Base-by-base conservation (phyloP, 2,329 filamentous ascomycete species). In the Monosporascus sp. region DNA sequence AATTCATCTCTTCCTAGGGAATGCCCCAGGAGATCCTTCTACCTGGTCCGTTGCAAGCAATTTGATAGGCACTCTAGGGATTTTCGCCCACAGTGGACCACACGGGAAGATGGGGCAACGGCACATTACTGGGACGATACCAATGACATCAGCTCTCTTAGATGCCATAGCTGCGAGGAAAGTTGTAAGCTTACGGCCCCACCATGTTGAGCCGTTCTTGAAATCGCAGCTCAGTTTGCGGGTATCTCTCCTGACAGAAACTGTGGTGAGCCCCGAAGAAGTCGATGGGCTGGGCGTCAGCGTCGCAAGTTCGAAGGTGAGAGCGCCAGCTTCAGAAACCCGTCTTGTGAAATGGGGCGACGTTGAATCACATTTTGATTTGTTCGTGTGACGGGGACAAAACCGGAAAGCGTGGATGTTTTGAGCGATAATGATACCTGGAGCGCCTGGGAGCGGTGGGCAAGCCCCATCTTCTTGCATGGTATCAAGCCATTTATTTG, bases 1-100 rank as follows among this genome's bases (percentile, higher is more conserved):
- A 51, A 73, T 93, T 20, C 82, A 86, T 64, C 73, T 92, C 54
- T 92, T 91, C 69, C 65, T 91, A 2, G 88, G 85, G 0, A 66
- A 76, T 2, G 71, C 76, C 2, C 72, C 78, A 0, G 59, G 63
- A 3, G 72, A 83, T 40, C 62, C 73, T 1, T 58, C 59, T 5
- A 61, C 66, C 1, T 89, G 86, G 85, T 64, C 75, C 1, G 65
- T 67, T 41, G 76, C 80, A 0, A 63, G 70, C 1, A 85, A 81
- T 56, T 75, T 87, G 9, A 76, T 87, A 3, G 87, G 87, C 2
- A 81, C 80, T 0, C 78, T 86, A 58, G 80, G 78, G 17, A 72
- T 84, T 16, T 83, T 85, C 57, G 71, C 77, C 19, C 62, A 69
- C 5, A 66, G 62, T 17, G 59, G 56, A 3, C 31, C 44, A 11